phyloP scores from a whole-genome alignment of 768 basidiomycete species.

The Macrocybe gigantea region DNA sequence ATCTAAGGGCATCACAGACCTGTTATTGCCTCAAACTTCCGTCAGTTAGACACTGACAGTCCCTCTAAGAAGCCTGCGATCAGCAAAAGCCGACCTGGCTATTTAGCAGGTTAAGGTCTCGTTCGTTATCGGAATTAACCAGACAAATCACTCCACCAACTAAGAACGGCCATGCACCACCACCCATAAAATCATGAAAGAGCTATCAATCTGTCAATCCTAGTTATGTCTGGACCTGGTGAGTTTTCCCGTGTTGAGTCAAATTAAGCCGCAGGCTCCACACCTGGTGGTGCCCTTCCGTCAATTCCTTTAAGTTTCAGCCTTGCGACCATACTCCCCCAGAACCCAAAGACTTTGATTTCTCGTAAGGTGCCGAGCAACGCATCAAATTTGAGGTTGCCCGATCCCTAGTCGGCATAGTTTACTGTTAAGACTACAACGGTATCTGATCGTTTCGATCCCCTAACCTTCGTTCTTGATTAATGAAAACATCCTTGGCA shows the following conservation, averaged over 20 bases:
- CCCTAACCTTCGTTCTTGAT: too few species aligned
- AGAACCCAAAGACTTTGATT: slow-evolving; percentile 87
- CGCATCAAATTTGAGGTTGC: too few species aligned
- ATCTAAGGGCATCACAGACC: too few species aligned
- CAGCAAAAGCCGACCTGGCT: slow-evolving; percentile 39
- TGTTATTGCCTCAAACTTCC: too few species aligned
- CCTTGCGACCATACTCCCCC: slow-evolving; percentile 44
- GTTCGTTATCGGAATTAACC: slow-evolving; percentile 95
- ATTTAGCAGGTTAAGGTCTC: slow-evolving; percentile 45
- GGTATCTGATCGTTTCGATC: too few species aligned
- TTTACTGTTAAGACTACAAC: too few species aligned
- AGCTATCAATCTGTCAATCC: slow-evolving; percentile 70
- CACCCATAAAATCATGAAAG: slow-evolving; percentile 74
- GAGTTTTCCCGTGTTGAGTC: slow-evolving; percentile 72
- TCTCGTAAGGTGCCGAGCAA: slow-evolving; percentile 81
- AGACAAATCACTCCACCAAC: slow-evolving; percentile 94
- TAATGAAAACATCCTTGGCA: too few species aligned
- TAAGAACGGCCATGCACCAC: slow-evolving; percentile 89
- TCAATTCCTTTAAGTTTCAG: slow-evolving; percentile 84
- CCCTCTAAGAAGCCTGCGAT: too few species aligned
- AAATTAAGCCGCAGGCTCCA: slow-evolving; percentile 75
- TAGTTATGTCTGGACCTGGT: too few species aligned
- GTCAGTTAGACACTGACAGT: too few species aligned
- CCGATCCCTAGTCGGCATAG: too few species aligned
- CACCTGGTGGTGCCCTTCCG: slow-evolving; percentile 76